Evolutionary conservation across 495 filamentous ascomycete species (phyloP).

Genomic region (Lasiosphaeria ovina): DNA sequence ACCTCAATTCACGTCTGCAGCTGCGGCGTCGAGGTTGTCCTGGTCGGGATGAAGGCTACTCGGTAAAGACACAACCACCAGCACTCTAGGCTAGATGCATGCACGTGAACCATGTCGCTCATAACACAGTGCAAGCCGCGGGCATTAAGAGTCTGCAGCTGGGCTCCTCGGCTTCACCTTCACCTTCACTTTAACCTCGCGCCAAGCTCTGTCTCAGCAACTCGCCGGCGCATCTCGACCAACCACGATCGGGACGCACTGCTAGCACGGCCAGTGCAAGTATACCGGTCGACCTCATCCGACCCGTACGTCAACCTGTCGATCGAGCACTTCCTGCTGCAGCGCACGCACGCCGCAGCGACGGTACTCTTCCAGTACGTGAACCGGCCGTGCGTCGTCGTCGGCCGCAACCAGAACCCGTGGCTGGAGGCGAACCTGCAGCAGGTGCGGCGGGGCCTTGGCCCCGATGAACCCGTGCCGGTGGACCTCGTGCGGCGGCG

Average conservation of each 20-base stretch:
- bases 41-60: not conserved
- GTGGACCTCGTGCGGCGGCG: constrained; percentile 73
- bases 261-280: constrained; percentile 38
- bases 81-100: not conserved
- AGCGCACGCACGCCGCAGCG: constrained; percentile 65
- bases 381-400: constrained; percentile 80
- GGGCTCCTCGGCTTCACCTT: not conserved
- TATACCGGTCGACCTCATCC: constrained; percentile 71
- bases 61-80: not conserved
- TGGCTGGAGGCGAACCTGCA: constrained; percentile 86
- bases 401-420: constrained; percentile 96
- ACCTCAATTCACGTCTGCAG: too few species aligned
- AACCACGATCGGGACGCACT: not conserved
- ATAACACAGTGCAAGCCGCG: not conserved
- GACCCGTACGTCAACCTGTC: constrained; percentile 91
- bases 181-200: not conserved
- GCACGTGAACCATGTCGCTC: not conserved
- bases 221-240: not conserved
- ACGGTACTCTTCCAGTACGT: constrained; percentile 81
- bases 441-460: constrained; percentile 40
- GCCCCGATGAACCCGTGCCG: not conserved
- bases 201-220: not conserved
- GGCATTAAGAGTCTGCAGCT: not conserved
- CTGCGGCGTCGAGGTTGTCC: not conserved
- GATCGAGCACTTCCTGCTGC: constrained; percentile 88